Percentiles rank a stretch among this genome's conserved stretches.
These are phyloP conservation scores for Diaporthe velutina DNA, from an alignment of 2,329 filamentous ascomycete species.

Conservation along the genomic window DNA sequence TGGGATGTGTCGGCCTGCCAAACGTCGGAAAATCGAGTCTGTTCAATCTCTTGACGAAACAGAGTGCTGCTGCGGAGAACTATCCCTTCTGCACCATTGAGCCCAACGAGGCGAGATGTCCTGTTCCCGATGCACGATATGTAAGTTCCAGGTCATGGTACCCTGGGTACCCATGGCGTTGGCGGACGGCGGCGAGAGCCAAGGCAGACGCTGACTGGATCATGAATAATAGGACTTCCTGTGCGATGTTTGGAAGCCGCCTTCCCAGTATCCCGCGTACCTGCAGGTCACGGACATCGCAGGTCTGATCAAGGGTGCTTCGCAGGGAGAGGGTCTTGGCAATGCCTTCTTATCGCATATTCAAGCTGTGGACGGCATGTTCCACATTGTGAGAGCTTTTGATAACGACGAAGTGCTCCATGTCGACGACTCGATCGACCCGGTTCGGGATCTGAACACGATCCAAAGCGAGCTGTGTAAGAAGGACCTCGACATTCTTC, in stretches of 20 bases:
- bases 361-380: conserved; percentile 60
- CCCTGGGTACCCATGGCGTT: not conserved
- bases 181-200: conserved; percentile 28
- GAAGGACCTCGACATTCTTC: conserved; percentile 57
- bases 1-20: conserved; percentile 60
- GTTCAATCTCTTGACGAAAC: conserved; percentile 60
- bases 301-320: conserved; percentile 59
- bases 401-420: conserved; percentile 60
- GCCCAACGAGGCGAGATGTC: conserved; percentile 60
- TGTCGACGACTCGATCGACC: conserved; percentile 61
- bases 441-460: conserved; percentile 56
- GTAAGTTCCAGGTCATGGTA: conserved; percentile 46
- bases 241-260: conserved; percentile 60
- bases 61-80: conserved; percentile 59
- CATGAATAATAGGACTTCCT: conserved; percentile 53
- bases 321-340: conserved; percentile 58
- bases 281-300: conserved; percentile 61
- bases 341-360: conserved; percentile 61
- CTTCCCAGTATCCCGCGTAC: conserved; percentile 58
- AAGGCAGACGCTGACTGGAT: not conserved
- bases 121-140: conserved; percentile 58
- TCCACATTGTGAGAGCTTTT: conserved; percentile 59
- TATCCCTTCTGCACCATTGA: conserved; percentile 62
- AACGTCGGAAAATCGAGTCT: conserved; percentile 61
- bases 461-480: conserved; percentile 56